Percentiles rank a stretch among this genome's conserved stretches.
phyloP scores from a whole-genome alignment of 1,139 yeast genomes.

The Geotrichum carabidarum region DNA sequence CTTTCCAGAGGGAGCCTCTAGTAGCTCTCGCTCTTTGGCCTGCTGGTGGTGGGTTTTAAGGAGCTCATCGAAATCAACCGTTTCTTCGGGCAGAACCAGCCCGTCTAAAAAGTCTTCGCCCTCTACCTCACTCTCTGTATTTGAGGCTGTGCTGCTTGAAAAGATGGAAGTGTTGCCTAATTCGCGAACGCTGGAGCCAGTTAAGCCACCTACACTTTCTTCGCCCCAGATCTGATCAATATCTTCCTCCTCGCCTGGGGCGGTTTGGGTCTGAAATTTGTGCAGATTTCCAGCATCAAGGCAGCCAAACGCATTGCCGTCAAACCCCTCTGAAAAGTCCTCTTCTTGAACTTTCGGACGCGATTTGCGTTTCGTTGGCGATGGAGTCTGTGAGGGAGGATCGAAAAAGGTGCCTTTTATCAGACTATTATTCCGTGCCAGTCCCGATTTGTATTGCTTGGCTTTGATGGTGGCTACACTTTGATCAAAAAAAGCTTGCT shows the following conservation, averaged over 20 bases:
- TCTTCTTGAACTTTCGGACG: slow-evolving; percentile 8
- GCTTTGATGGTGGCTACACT: slow-evolving; percentile 9
- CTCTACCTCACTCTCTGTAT: slow-evolving; percentile 18
- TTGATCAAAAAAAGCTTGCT: background rate
- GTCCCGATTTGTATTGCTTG: background rate
- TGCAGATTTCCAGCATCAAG: slow-evolving; percentile 1
- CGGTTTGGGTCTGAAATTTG: slow-evolving; percentile 8
- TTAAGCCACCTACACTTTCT: slow-evolving; percentile 1
- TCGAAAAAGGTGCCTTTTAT: slow-evolving; percentile 19
- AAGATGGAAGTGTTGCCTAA: slow-evolving; percentile 13
- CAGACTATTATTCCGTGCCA: slow-evolving; percentile 12
- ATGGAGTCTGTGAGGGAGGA: slow-evolving; percentile 13
- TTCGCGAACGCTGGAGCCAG: slow-evolving; percentile 1
- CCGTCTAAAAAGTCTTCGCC: slow-evolving; percentile 20
- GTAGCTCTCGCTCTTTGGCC: slow-evolving; percentile 7
- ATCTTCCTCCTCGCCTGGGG: slow-evolving; percentile 1
- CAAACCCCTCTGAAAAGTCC: slow-evolving; percentile 17
- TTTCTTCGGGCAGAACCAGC: slow-evolving; percentile 15
- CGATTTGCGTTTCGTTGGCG: slow-evolving; percentile 6
- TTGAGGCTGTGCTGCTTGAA: slow-evolving; percentile 15
- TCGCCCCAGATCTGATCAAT: slow-evolving; percentile 12
- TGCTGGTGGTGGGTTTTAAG: slow-evolving; percentile 14
- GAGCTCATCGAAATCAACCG: slow-evolving; percentile 11
- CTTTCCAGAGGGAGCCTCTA: slow-evolving; percentile 3
- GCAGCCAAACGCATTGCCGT: slow-evolving; percentile 5